Conservation (phyloP, 1,284 basidiomycete genomes). For the Trichosporon faecale region DNA sequence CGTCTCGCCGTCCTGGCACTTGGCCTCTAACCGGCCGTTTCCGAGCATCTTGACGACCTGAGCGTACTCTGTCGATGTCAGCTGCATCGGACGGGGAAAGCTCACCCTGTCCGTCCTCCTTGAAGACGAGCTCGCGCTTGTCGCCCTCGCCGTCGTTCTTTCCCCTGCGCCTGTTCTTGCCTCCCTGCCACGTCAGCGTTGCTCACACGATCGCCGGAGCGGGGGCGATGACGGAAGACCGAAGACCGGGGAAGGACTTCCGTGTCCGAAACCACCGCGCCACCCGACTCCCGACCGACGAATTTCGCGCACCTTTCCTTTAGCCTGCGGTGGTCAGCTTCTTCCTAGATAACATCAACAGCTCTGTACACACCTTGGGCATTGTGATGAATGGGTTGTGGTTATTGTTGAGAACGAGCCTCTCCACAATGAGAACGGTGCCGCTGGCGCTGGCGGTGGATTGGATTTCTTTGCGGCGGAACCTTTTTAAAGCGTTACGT, state of each 20-base stretch:
- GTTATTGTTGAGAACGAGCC: conserved; percentile 6
- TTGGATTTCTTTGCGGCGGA: not conserved
- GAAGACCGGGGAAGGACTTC: not conserved
- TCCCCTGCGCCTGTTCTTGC: conserved; percentile 98
- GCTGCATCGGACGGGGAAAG: conserved; percentile 11
- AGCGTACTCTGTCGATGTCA: conserved; percentile 72
- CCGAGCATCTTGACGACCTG: conserved; percentile 99
- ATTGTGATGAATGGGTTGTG: conserved; percentile 29
- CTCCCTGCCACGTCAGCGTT: conserved; percentile 63
- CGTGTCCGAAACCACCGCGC: not conserved
- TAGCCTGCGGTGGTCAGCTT: conserved; percentile 35
- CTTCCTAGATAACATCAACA: not conserved
- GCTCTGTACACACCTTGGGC: conserved; percentile 38
- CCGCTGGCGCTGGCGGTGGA: conserved; percentile 1
- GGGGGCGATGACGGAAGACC: not conserved
- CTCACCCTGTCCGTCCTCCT: conserved; percentile 89
- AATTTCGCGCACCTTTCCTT: conserved; percentile 42
- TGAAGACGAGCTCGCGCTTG: conserved; percentile 98
- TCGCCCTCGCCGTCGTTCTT: conserved; percentile 99
- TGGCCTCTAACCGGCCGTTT: conserved; percentile 93
- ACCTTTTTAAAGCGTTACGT: not conserved
- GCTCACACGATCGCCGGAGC: no score
- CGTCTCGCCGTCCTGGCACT: conserved; percentile 98
- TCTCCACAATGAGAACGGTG: conserved; percentile 1
- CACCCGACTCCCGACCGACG: not conserved